A percentile compares a stretch with the other conserved stretches of the same genome.
Conservation (phyloP, 768 basidiomycete species). For the Suillus hirtellus region DNA sequence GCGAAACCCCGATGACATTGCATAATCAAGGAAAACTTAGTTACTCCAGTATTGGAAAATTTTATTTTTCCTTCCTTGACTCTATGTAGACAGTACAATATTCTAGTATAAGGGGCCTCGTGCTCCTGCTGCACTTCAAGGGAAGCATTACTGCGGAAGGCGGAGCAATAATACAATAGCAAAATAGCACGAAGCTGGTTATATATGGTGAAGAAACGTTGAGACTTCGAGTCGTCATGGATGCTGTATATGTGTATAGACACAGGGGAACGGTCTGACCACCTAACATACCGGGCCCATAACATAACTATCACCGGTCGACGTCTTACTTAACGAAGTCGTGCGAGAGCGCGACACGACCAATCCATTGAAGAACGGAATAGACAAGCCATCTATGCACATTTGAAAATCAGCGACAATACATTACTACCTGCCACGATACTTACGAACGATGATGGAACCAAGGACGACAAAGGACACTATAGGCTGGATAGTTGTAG, state of each 20-base stretch:
- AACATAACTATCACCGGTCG: constrained; percentile 35
- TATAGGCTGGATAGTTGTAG: constrained; percentile 73
- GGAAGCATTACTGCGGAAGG: neutral
- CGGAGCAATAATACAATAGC: neutral
- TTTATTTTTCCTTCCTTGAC: too few relatives aligned
- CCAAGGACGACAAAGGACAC: constrained; percentile 85
- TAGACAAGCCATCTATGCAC: constrained; percentile 57
- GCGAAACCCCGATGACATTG: neutral
- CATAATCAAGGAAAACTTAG: neutral
- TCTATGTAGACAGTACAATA: too few relatives aligned
- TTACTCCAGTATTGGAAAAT: too few relatives aligned
- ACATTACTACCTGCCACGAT: constrained; percentile 3
- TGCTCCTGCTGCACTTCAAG: too few relatives aligned
- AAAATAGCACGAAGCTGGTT: neutral
- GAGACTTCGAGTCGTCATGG: neutral
- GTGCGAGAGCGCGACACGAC: constrained; percentile 49
- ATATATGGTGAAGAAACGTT: neutral
- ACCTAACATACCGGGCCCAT: constrained; percentile 44
- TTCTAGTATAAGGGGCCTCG: too few relatives aligned
- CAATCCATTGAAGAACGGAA: constrained; percentile 60
- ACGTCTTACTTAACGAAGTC: constrained; percentile 44
- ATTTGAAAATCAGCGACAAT: neutral
- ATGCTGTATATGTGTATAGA: neutral
- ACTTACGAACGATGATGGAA: constrained; percentile 81
- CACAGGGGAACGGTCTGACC: neutral